Evolutionary conservation across 2,329 filamentous ascomycete species (phyloP).

Genomic region (Neofusicoccum umdonicola): DNA sequence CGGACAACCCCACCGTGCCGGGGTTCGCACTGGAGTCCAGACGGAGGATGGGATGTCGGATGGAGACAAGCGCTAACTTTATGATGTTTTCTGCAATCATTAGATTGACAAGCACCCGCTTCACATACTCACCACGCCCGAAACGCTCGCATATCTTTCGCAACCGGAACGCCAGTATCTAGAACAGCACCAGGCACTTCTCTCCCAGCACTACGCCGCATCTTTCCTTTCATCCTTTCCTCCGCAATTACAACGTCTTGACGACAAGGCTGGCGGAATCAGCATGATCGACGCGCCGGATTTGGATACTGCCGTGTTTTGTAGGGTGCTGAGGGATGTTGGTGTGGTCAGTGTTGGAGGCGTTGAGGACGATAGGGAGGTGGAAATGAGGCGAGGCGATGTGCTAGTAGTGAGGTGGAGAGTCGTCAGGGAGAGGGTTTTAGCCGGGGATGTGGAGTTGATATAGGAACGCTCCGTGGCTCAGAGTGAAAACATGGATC

Average conservation of each 20-base stretch:
- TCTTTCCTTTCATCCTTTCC: slow-evolving; percentile 87
- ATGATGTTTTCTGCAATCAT: neutral
- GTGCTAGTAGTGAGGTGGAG: slow-evolving; percentile 59
- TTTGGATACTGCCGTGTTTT: slow-evolving; percentile 78
- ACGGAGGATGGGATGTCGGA: too few species aligned
- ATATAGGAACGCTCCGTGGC: slow-evolving; percentile 33
- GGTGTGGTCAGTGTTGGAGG: slow-evolving; percentile 58
- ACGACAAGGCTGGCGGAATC: slow-evolving; percentile 85
- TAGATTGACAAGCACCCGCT: slow-evolving; percentile 76
- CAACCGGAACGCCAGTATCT: slow-evolving; percentile 77
- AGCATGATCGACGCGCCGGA: slow-evolving; percentile 93
- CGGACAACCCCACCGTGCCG: too few species aligned
- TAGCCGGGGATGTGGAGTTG: slow-evolving; percentile 72
- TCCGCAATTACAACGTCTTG: slow-evolving; percentile 72
- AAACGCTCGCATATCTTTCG: slow-evolving; percentile 59
- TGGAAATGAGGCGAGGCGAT: slow-evolving; percentile 50
- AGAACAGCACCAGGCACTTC: slow-evolving; percentile 76
- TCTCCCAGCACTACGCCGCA: slow-evolving; percentile 79
- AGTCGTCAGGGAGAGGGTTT: slow-evolving; percentile 61
- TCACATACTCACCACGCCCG: slow-evolving; percentile 30
- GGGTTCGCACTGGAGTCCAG: neutral
- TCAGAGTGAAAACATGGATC: neutral
- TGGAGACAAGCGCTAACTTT: neutral
- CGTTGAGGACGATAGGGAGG: slow-evolving; percentile 49
- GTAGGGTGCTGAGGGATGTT: slow-evolving; percentile 65